Base-by-base conservation (phyloP, 1,284 basidiomycete species). In the Sanghuangporus weigelae region DNA sequence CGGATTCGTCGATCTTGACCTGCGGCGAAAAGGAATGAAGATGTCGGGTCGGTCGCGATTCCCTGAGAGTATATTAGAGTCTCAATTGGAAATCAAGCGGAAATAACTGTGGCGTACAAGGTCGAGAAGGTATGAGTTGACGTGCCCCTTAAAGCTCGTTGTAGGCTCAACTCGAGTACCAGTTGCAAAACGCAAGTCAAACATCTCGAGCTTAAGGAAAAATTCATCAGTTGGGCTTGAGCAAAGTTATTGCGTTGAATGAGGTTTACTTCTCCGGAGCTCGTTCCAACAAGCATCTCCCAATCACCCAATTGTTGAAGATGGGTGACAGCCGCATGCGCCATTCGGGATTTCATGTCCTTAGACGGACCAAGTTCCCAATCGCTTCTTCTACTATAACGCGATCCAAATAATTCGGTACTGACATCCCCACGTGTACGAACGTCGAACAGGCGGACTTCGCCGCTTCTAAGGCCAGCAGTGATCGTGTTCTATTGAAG, bases 11-110 rank as follows among this genome's bases (percentile, higher is more conserved):
- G 69, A 77, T 88, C 84, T 71, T 86, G 80, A 3, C 90, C 91
- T 0, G 86, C 87, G 3, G 85, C 85, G 68, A 93, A 93, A 14
- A 95, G 69, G 66, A 89, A 85, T 55, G 86, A 79, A 62, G 89
- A 81, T 2, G 74, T 73, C 0, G 83, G 79, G 66, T 90, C 87
- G 11, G 83, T 71, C 0, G 80, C 74, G 16, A 89, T 75, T 8
- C 89, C 87, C 89, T 90, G 51, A 55, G 59, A 10, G 35, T 49
- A 40, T 57, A 53, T 59, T 50, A 12, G 48, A 21, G 38, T 4
- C 26, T 3, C 11, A 10, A 59, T 40, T 38, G 40, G 19, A 57
- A 38, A 71, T 46, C 46, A 50, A 21, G 21, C 23, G 38, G 8
- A 8, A 35, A 1, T 5, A 7, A 31, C 46, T 6, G 0, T 35